Conservation (phyloP, 1,284 basidiomycete genomes). For the Porodaedalea pini region DNA sequence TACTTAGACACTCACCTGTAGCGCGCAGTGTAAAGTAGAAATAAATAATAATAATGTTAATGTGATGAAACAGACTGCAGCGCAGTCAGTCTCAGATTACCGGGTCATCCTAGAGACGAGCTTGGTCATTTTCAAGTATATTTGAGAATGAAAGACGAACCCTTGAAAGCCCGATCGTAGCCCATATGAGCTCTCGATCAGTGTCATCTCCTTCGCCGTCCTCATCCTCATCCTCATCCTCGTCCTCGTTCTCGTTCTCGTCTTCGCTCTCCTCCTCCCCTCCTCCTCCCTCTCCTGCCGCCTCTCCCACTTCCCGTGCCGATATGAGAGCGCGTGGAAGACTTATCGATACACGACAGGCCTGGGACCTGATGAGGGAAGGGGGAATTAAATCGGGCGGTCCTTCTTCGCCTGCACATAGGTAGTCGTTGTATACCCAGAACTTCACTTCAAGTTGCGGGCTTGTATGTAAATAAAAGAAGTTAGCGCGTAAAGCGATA, state of each 20-base stretch:
- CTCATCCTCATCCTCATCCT: not conserved
- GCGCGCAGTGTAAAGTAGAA: too few relatives aligned
- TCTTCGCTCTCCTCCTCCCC: too few relatives aligned
- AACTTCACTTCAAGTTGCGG: conserved; percentile 11
- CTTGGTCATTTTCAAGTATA: not conserved
- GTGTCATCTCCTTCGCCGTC: not conserved
- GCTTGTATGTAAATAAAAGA: not conserved
- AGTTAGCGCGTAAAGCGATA: too few relatives aligned
- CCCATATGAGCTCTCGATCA: not conserved
- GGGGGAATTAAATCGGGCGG: not conserved
- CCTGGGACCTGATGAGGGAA: too few relatives aligned
- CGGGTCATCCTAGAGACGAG: not conserved
- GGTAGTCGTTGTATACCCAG: conserved; percentile 8
- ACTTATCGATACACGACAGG: not conserved
- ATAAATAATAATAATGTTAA: too few relatives aligned
- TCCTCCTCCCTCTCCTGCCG: too few relatives aligned
- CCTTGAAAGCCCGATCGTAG: conserved; percentile 4
- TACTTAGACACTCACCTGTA: too few relatives aligned
- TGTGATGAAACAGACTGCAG: too few relatives aligned
- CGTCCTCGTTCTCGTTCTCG: too few relatives aligned
- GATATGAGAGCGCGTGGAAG: not conserved
- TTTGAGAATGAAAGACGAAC: too few relatives aligned
- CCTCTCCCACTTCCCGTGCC: too few relatives aligned
- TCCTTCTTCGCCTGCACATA: not conserved
- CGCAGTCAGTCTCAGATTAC: not conserved